Evolutionary conservation across 179 eudicot genomes (phyloP).

Genomic region (Silene noctiflora): DNA sequence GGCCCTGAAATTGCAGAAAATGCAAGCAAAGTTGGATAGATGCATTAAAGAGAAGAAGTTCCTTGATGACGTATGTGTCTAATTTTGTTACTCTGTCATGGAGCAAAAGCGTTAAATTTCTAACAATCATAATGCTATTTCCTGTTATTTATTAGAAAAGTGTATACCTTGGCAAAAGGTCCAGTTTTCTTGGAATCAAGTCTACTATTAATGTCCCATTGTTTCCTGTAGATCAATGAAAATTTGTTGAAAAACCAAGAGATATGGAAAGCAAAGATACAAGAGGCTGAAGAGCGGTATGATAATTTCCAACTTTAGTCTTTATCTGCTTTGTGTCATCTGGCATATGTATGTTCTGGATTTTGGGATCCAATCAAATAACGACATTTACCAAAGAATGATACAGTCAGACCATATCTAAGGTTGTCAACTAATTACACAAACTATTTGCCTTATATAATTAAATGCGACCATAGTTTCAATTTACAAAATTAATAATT

Average conservation of each 20-base stretch:
- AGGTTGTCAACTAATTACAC: too few relatives aligned
- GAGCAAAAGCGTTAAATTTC: neutral
- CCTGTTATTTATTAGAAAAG: neutral
- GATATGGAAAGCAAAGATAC: constrained; percentile 67
- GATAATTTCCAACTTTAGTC: neutral
- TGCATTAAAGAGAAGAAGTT: constrained; percentile 67
- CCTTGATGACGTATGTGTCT: constrained; percentile 65
- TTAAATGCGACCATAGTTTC: too few relatives aligned
- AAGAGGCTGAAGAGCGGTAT: constrained; percentile 65
- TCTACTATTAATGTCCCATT: neutral
- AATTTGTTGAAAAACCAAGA: constrained; percentile 67
- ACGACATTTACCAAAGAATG: neutral
- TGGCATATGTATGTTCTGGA: too few relatives aligned
- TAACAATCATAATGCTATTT: neutral
- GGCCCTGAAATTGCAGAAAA: constrained; percentile 58
- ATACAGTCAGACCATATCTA: neutral
- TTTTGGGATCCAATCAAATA: neutral
- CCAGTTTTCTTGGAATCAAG: constrained; percentile 8
- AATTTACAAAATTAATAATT: too few relatives aligned
- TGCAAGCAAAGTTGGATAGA: constrained; percentile 68
- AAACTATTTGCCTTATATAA: too few relatives aligned
- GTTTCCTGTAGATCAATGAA: constrained; percentile 62
- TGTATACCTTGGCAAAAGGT: neutral
- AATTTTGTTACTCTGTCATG: constrained; percentile 7
- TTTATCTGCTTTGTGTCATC: neutral